These are phyloP conservation scores for Starmerella cellae DNA, from an alignment of 805 yeast species.

Conservation along the genomic window DNA sequence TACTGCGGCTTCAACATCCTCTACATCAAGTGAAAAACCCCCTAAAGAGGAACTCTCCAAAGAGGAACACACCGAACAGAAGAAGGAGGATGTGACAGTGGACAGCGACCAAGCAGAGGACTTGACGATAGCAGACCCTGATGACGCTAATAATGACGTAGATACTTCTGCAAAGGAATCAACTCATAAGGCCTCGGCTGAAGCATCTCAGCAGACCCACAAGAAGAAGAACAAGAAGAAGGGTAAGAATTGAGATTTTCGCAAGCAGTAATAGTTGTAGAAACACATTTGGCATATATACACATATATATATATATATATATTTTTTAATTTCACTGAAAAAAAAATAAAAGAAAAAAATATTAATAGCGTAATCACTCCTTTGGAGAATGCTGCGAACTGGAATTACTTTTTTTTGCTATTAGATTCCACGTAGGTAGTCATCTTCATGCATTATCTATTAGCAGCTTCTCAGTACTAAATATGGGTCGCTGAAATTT, in stretches of 20 bases:
- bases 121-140: not conserved
- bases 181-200: not conserved
- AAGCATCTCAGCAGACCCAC: no score
- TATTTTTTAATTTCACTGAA: slow-evolving; percentile 33
- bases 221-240: slow-evolving; percentile 11
- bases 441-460: no score
- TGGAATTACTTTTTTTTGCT: no score
- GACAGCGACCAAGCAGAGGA: not conserved
- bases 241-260: slow-evolving; percentile 3
- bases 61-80: not conserved
- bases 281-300: not conserved
- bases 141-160: not conserved
- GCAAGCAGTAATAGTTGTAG: slow-evolving; percentile 1
- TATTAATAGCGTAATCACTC: no score
- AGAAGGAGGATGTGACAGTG: not conserved
- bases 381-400: no score
- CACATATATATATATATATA: slow-evolving; percentile 28
- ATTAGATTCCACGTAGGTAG: no score
- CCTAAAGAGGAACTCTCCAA: not conserved
- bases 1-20: no score
- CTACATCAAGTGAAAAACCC: no score
- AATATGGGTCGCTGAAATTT: slow-evolving; percentile 33
- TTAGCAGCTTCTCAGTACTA: slow-evolving; percentile 35
- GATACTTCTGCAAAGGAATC: slow-evolving; percentile 1
- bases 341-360: slow-evolving; percentile 29